phyloP scores from a whole-genome alignment of 1,284 basidiomycete species.

The Inonotus obliquus region DNA sequence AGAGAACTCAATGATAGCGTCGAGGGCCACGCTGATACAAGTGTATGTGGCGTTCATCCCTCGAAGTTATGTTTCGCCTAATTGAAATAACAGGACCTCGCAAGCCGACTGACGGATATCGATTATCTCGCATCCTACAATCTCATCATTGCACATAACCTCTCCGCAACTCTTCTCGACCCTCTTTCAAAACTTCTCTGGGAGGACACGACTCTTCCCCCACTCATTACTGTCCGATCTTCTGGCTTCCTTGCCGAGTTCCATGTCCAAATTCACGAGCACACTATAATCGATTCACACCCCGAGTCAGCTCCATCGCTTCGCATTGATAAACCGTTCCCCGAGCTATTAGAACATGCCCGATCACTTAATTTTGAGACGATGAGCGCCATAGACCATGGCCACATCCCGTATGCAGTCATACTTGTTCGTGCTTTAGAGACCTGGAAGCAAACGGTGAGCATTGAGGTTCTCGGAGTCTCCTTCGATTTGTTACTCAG shows the following conservation, averaged over 20 bases:
- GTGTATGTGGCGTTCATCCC: slow-evolving; percentile 31
- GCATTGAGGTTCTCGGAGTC: slow-evolving; percentile 24
- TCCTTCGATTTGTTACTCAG: slow-evolving; percentile 3
- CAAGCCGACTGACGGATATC: slow-evolving; percentile 51
- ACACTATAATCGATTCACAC: slow-evolving; percentile 91
- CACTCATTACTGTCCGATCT: slow-evolving; percentile 74
- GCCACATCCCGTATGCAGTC: slow-evolving; percentile 83
- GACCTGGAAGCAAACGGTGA: slow-evolving; percentile 71
- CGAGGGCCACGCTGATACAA: slow-evolving; percentile 61
- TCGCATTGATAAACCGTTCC: slow-evolving; percentile 87
- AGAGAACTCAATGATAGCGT: slow-evolving; percentile 88
- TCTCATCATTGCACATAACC: slow-evolving; percentile 83
- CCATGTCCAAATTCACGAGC: slow-evolving; percentile 82
- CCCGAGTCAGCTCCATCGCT: slow-evolving; percentile 82
- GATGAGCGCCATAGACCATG: slow-evolving; percentile 83
- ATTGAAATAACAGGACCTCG: slow-evolving; percentile 36
- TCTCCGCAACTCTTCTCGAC: slow-evolving; percentile 51
- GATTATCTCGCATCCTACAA: slow-evolving; percentile 56
- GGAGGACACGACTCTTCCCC: slow-evolving; percentile 51
- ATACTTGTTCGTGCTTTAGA: slow-evolving; percentile 81
- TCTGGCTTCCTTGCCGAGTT: slow-evolving; percentile 89
- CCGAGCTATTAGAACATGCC: slow-evolving; percentile 70
- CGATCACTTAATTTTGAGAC: slow-evolving; percentile 64
- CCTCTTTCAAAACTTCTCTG: slow-evolving; percentile 66
- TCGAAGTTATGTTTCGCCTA: background rate